phyloP scores from a whole-genome alignment of 495 filamentous ascomycete genomes.

The Bombardia bombarda region DNA sequence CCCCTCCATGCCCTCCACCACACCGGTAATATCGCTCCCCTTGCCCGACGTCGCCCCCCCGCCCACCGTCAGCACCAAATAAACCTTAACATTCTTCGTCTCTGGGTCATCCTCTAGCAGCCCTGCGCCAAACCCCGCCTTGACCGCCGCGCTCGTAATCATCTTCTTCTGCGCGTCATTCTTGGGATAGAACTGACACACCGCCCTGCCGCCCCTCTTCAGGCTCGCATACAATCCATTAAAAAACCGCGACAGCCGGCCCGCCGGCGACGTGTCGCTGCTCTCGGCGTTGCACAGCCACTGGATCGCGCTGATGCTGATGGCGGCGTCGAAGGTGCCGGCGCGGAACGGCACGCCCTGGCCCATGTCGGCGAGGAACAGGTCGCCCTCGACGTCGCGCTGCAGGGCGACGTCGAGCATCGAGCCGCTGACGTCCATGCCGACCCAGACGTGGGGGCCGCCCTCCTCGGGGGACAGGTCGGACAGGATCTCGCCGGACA shows the following conservation, averaged over 20 bases:
- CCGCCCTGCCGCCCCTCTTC: constrained; percentile 77
- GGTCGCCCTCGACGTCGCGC: constrained; percentile 83
- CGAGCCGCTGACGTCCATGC: constrained; percentile 86
- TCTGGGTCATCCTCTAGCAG: constrained; percentile 90
- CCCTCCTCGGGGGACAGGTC: constrained; percentile 54
- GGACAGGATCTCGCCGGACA: constrained; percentile 88
- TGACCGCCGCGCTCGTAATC: constrained; percentile 82
- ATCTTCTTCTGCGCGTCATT: constrained; percentile 86
- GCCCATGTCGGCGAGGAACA: constrained; percentile 87
- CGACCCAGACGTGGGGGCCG: constrained; percentile 86
- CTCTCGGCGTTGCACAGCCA: constrained; percentile 97
- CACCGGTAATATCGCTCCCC: constrained; percentile 73
- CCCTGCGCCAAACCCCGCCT: constrained; percentile 91
- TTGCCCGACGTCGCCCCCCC: constrained; percentile 57
- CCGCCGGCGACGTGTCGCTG: constrained; percentile 68
- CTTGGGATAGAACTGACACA: constrained; percentile 97
- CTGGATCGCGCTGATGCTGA: constrained; percentile 89
- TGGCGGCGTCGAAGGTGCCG: constrained; percentile 88
- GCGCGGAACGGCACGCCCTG: constrained; percentile 93
- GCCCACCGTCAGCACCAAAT: constrained; percentile 89
- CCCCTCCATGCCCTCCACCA: constrained; percentile 78
- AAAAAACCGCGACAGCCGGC: constrained; percentile 77
- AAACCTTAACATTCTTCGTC: constrained; percentile 90
- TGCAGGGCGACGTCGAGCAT: constrained; percentile 93
- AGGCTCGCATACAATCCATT: constrained; percentile 82